These are phyloP conservation scores for Ensete glaucum DNA, from an alignment of 176 grass and related monocot species.

Conservation along the genomic window DNA sequence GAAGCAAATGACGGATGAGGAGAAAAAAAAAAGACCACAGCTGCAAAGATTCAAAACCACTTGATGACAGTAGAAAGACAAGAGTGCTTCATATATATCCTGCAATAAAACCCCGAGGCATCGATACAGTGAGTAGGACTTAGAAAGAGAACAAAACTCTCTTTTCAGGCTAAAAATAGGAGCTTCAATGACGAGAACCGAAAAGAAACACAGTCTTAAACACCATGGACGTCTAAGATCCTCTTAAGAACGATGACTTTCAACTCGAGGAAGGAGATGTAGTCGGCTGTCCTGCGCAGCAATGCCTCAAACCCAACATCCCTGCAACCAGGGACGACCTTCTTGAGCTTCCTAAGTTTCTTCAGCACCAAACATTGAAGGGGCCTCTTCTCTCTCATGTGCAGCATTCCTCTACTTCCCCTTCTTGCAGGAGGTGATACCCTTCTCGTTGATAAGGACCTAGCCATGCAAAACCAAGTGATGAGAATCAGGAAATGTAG, in stretches of 20 bases:
- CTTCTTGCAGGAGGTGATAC: neutral
- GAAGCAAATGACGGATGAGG: too few species aligned
- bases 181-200: too few species aligned
- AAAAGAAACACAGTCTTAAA: neutral
- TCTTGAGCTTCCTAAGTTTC: neutral
- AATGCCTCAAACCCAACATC: neutral
- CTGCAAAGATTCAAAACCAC: too few species aligned
- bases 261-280: neutral
- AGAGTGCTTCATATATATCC: too few species aligned
- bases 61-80: too few species aligned
- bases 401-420: neutral
- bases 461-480: neutral
- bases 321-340: neutral
- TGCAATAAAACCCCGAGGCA: too few species aligned
- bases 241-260: neutral
- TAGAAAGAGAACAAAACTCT: too few species aligned
- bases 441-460: too few species aligned
- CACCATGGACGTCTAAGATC: neutral
- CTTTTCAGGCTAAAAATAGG: too few species aligned
- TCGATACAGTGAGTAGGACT: too few species aligned
- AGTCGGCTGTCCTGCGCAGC: neutral
- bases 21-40: too few species aligned
- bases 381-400: neutral
- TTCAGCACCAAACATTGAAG: neutral
- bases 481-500: neutral